A percentile compares a stretch with the other conserved stretches of the same genome.
Evolutionary conservation across 192 early-diverging fungal species (phyloP).

Genomic region (Pilaira anomala): DNA sequence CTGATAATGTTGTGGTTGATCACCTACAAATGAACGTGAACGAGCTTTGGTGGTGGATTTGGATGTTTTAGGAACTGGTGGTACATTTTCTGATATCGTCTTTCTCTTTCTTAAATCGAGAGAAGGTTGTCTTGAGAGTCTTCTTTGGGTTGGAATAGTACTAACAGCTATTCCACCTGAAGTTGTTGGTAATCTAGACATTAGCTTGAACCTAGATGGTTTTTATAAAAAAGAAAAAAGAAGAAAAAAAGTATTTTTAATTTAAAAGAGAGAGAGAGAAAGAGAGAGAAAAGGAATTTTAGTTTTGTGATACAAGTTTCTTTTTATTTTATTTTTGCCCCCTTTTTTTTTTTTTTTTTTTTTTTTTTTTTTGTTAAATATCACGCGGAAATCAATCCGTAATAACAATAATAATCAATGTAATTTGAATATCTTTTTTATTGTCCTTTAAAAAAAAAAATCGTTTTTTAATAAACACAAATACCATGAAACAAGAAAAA

Average conservation of each 20-base stretch:
- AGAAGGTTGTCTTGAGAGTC: constrained; percentile 9
- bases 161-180: background rate
- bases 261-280: background rate
- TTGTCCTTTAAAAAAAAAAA: too few relatives aligned
- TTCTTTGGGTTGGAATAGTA: constrained; percentile 5
- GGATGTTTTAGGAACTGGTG: constrained; percentile 8
- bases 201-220: background rate
- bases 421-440: too few relatives aligned
- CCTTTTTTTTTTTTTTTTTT: too few relatives aligned
- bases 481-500: too few relatives aligned
- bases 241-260: background rate
- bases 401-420: too few relatives aligned
- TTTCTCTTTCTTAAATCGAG: constrained; percentile 16
- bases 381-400: too few relatives aligned
- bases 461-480: too few relatives aligned
- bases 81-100: constrained; percentile 2
- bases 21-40: background rate
- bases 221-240: background rate
- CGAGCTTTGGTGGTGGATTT: constrained; percentile 5
- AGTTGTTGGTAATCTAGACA: constrained; percentile 8
- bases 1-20: background rate
- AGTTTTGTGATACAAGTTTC: background rate
- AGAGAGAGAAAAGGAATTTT: background rate
- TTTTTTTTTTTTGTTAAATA: too few relatives aligned
- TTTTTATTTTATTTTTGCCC: too few relatives aligned